Percentiles rank a stretch among this genome's conserved stretches.
Conservation (phyloP, 148 eudicot species). For the Rhododendron kiyosumense region DNA sequence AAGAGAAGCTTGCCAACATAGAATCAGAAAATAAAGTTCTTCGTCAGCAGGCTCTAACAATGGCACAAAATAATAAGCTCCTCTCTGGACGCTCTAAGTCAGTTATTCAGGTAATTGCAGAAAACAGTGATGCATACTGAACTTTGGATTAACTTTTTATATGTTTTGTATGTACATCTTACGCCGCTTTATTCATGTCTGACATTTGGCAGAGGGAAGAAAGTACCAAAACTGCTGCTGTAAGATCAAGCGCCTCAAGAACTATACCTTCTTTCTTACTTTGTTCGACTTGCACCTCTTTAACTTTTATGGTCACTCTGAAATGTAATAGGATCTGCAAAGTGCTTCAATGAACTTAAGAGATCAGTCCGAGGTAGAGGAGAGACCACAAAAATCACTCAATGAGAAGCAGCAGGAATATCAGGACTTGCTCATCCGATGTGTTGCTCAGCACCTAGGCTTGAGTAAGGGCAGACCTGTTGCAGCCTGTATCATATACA, state of each 20-base stretch:
- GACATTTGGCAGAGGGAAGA: conserved; percentile 62
- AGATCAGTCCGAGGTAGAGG: conserved; percentile 59
- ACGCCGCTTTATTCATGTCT: conserved; percentile 16
- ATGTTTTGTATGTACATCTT: conserved; percentile 9
- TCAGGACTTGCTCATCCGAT: conserved; percentile 85
- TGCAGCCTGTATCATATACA: conserved; percentile 87
- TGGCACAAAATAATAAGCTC: conserved; percentile 74
- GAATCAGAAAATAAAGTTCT: conserved; percentile 87
- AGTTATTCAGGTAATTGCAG: conserved; percentile 52
- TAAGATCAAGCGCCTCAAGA: conserved; percentile 16
- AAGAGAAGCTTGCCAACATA: conserved; percentile 67
- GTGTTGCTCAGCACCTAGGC: conserved; percentile 83
- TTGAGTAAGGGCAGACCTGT: conserved; percentile 74
- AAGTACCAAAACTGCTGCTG: conserved; percentile 45
- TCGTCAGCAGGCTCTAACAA: conserved; percentile 78
- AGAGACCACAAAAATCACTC: conserved; percentile 75
- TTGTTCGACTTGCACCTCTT: conserved; percentile 1
- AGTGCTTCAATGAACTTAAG: conserved; percentile 51
- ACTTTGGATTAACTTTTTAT: neutral
- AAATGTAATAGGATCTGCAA: conserved; percentile 51
- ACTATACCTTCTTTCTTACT: neutral
- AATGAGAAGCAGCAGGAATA: conserved; percentile 89
- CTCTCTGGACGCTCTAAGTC: conserved; percentile 66
- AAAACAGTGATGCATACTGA: neutral
- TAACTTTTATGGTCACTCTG: conserved; percentile 5